Base-by-base conservation (phyloP, 2,329 filamentous ascomycete genomes). In the Verticillium dahliae region DNA sequence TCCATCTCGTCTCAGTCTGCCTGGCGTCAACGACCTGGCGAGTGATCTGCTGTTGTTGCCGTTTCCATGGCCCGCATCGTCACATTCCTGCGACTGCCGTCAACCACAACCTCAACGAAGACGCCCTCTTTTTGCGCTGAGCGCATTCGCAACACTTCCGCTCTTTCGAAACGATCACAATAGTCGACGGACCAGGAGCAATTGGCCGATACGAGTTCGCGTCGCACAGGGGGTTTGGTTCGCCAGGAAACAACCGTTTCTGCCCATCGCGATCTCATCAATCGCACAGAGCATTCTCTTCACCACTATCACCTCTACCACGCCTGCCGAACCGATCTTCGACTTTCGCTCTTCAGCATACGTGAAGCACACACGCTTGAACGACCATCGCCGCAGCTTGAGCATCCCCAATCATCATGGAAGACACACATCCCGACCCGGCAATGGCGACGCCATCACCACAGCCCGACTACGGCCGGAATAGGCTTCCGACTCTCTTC, bases 401-500 rank as follows among this genome's bases (percentile, higher is more conserved):
- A 31, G 27, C 27, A 31, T 31, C 27, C 27, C 5, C 27, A 31
- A 31, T 31, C 27, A 56, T 56, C 54, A 56, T 56, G 54, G 54
- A 56, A 6, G 54, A 56, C 13, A 15, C 27, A 34, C 33, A 15
- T 34, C 13, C 13, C 54, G 27, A 56, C 33, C 54, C 54, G 66
- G 66, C 70, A 65, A 67, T 52, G 45, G 45, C 73, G 61, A 77
- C 78, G 61, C 79, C 82, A 58, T 85, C 85, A 55, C 83, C 83
- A 56, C 76, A 81, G 65, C 84, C 85, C 56, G 86, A 89, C 67
- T 72, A 85, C 66, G 76, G 78, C 67, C 88, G 95, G 70, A 96
- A 96, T 73, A 86, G 95, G 67, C 85, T 99, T 62, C 95, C 95
- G 56, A 97, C 92, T 1, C 85, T 99, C 59, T 97, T 96, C 73